These are phyloP conservation scores for Lenwebbia sp. DNA, from an alignment of 345 rosid genomes.

Conservation along the genomic window DNA sequence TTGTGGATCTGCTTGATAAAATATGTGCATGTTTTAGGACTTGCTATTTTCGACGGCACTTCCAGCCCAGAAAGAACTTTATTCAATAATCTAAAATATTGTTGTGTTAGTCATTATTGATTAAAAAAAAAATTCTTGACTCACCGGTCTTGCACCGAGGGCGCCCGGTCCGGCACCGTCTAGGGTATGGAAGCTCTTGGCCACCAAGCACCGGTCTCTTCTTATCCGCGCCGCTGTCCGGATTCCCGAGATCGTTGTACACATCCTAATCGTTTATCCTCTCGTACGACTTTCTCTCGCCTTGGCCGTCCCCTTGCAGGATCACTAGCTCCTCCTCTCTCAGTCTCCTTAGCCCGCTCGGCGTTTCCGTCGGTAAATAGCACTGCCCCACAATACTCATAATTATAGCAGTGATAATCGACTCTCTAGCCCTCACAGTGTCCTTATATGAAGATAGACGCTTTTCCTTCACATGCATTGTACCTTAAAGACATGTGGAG, in stretches of 20 bases:
- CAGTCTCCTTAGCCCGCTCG: slow-evolving; percentile 12
- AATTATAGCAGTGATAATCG: neutral
- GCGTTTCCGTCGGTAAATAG: slow-evolving; percentile 27
- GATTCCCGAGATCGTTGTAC: slow-evolving; percentile 28
- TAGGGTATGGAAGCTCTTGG: slow-evolving; percentile 11
- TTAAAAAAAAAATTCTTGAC: neutral
- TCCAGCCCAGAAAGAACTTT: too few relatives aligned
- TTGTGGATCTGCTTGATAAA: slow-evolving; percentile 9
- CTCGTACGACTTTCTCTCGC: slow-evolving; percentile 18
- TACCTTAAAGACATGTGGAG: too few relatives aligned
- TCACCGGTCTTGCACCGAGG: slow-evolving; percentile 7
- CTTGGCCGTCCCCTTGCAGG: slow-evolving; percentile 25
- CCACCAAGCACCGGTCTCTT: slow-evolving; percentile 22
- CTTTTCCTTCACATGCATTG: too few relatives aligned
- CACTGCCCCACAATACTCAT: slow-evolving; percentile 12
- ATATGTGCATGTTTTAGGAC: neutral
- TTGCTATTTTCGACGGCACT: too few relatives aligned
- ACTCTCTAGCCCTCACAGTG: neutral
- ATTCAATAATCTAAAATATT: neutral
- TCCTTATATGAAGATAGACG: neutral
- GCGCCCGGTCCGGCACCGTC: slow-evolving; percentile 28
- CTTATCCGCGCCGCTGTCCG: slow-evolving; percentile 4
- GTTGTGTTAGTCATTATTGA: neutral
- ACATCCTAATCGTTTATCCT: slow-evolving; percentile 30
- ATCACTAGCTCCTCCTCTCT: slow-evolving; percentile 19